phyloP scores from a whole-genome alignment of 441 rosid genomes.

The Arabidopsis lyrata region DNA sequence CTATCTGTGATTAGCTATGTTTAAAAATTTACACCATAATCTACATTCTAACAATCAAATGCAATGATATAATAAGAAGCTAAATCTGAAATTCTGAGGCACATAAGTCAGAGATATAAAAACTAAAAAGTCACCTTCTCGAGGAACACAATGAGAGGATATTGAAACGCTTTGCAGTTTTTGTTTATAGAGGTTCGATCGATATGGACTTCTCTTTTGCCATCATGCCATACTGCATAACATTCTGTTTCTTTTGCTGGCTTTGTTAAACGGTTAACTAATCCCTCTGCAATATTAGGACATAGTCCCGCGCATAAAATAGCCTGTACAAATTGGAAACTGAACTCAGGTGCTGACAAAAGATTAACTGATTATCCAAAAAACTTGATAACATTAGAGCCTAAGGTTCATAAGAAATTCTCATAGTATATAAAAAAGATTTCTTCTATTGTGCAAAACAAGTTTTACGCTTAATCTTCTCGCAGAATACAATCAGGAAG shows the following conservation, averaged over 20 bases:
- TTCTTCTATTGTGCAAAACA: too few species aligned
- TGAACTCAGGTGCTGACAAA: slow-evolving; percentile 19
- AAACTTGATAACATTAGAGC: neutral
- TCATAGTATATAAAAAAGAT: too few species aligned
- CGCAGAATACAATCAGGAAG: too few species aligned
- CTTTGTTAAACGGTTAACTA: slow-evolving; percentile 57
- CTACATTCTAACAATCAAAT: slow-evolving; percentile 14
- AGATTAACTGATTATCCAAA: neutral
- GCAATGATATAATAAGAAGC: neutral
- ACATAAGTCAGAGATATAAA: neutral
- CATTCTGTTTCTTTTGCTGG: slow-evolving; percentile 47
- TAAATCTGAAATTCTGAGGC: neutral
- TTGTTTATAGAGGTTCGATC: slow-evolving; percentile 82
- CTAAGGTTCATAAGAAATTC: too few species aligned
- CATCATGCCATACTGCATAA: slow-evolving; percentile 79
- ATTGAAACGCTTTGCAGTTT: slow-evolving; percentile 64
- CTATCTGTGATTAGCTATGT: slow-evolving; percentile 14
- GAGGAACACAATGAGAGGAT: slow-evolving; percentile 87
- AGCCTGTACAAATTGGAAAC: slow-evolving; percentile 63
- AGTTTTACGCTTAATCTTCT: too few species aligned
- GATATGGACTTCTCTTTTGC: slow-evolving; percentile 88
- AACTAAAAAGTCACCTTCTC: slow-evolving; percentile 66
- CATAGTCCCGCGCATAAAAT: slow-evolving; percentile 88
- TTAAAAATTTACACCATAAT: slow-evolving; percentile 17
- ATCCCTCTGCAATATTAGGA: slow-evolving; percentile 76